Percentiles rank a stretch among this genome's conserved stretches.
These are phyloP conservation scores for Colletotrichum acutatum DNA, from an alignment of 2,329 filamentous ascomycete species.

Conservation along the genomic window DNA sequence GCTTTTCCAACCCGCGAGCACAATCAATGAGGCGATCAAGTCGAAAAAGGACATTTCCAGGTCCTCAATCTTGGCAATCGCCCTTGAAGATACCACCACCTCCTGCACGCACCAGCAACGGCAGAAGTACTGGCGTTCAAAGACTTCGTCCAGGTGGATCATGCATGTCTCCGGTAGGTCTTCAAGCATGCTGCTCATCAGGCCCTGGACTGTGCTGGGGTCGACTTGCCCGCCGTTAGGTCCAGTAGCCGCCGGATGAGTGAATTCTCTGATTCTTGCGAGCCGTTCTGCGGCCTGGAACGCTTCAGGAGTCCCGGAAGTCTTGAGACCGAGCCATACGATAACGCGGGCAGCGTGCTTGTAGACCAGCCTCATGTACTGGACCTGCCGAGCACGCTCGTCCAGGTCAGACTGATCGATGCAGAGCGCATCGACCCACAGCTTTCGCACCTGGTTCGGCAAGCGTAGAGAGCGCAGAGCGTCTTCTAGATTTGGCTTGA, in stretches of 20 bases:
- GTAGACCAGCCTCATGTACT: conserved; percentile 31
- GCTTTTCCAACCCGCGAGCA: neutral
- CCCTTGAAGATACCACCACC: conserved; percentile 15
- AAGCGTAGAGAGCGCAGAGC: conserved; percentile 24
- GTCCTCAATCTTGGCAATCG: conserved; percentile 29
- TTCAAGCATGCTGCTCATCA: conserved; percentile 14
- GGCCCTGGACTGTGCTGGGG: neutral
- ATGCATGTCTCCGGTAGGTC: conserved; percentile 23
- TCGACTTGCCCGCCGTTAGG: neutral
- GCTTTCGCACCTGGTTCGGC: conserved; percentile 5
- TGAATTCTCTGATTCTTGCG: conserved; percentile 22
- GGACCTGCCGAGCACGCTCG: conserved; percentile 26
- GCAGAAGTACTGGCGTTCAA: conserved; percentile 23
- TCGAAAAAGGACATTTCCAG: conserved; percentile 32
- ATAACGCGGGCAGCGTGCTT: conserved; percentile 21
- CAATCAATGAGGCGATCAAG: conserved; percentile 8
- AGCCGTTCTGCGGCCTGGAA: conserved; percentile 21
- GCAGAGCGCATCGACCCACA: conserved; percentile 43
- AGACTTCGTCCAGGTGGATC: conserved; percentile 9
- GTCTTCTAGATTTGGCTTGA: conserved; percentile 28
- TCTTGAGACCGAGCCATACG: conserved; percentile 26
- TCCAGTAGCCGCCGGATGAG: neutral
- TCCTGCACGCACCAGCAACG: conserved; percentile 32
- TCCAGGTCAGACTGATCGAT: conserved; percentile 38
- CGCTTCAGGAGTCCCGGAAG: conserved; percentile 17